These are phyloP conservation scores for Penicillium coprophilum DNA, from an alignment of 495 filamentous ascomycete genomes.

Conservation along the genomic window DNA sequence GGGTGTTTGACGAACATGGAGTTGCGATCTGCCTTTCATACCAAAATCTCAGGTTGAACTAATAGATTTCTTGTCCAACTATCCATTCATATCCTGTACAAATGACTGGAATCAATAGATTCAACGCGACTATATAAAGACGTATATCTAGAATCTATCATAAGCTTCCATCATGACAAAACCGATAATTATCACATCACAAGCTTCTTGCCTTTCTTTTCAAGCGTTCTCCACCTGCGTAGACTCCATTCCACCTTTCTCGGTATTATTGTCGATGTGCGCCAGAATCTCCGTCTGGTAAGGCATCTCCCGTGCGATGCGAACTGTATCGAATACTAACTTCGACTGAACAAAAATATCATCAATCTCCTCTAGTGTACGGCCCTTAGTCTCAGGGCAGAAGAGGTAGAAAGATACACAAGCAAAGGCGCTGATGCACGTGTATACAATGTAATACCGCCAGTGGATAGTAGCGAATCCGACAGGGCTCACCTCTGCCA, in stretches of 20 bases:
- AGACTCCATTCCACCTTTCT: constrained; percentile 10
- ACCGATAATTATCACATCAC: neutral
- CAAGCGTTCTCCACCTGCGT: constrained; percentile 13
- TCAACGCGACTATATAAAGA: neutral
- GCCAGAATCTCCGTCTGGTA: constrained; percentile 23
- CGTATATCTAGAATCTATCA: neutral
- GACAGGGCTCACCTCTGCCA: constrained; percentile 61
- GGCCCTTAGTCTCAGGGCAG: constrained; percentile 63
- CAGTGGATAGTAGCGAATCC: constrained; percentile 60
- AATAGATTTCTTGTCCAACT: neutral
- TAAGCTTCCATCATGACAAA: neutral
- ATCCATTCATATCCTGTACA: neutral
- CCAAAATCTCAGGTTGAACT: neutral
- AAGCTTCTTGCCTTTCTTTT: neutral
- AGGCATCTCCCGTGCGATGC: constrained; percentile 21
- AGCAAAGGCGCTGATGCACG: constrained; percentile 60
- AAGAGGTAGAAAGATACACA: constrained; percentile 60
- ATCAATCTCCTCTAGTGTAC: constrained; percentile 65
- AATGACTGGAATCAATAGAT: neutral
- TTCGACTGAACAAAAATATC: constrained; percentile 57
- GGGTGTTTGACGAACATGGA: constrained; percentile 35
- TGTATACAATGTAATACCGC: constrained; percentile 66
- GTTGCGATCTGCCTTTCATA: constrained; percentile 28
- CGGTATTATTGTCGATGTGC: constrained; percentile 16
- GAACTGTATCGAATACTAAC: constrained; percentile 24